phyloP scores from a whole-genome alignment of 2,329 filamentous ascomycete genomes.

The Xylaria sp. region DNA sequence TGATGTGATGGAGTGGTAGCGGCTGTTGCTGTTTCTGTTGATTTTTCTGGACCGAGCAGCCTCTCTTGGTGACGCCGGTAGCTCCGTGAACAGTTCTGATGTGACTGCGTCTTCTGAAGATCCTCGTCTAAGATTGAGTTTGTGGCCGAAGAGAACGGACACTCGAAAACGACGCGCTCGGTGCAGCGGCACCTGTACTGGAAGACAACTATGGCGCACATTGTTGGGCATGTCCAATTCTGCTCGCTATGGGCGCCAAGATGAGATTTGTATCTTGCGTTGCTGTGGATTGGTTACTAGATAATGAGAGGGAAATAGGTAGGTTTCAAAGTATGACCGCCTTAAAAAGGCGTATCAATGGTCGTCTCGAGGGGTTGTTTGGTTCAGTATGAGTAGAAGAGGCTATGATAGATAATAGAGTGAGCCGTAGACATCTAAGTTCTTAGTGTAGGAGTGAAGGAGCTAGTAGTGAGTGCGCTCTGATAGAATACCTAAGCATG shows the following conservation, averaged over 20 bases:
- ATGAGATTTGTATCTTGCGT: background rate
- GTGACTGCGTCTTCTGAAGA: background rate
- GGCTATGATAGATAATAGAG: background rate
- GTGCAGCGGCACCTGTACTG: constrained; percentile 45
- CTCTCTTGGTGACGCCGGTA: constrained; percentile 25
- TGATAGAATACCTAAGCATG: background rate
- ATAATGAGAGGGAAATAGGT: background rate
- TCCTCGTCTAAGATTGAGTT: background rate
- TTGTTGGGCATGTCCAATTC: constrained; percentile 14
- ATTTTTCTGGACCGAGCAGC: background rate
- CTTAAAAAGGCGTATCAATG: background rate
- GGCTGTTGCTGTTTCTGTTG: background rate
- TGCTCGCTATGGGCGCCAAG: background rate
- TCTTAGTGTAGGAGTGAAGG: background rate
- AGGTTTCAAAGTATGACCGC: background rate
- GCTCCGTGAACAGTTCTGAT: constrained; percentile 20
- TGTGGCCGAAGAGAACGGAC: constrained; percentile 18
- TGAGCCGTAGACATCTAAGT: background rate
- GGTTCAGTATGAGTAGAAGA: background rate
- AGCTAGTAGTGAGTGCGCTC: background rate
- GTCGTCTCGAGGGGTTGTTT: background rate
- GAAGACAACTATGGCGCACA: constrained; percentile 45
- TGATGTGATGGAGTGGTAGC: background rate
- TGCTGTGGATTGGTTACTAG: background rate
- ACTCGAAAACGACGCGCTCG: constrained; percentile 42